A percentile compares a stretch with the other conserved stretches of the same genome.
Evolutionary conservation across 176 grass and related monocot species (phyloP).

Genomic region (Hsuehochloa calcarea): DNA sequence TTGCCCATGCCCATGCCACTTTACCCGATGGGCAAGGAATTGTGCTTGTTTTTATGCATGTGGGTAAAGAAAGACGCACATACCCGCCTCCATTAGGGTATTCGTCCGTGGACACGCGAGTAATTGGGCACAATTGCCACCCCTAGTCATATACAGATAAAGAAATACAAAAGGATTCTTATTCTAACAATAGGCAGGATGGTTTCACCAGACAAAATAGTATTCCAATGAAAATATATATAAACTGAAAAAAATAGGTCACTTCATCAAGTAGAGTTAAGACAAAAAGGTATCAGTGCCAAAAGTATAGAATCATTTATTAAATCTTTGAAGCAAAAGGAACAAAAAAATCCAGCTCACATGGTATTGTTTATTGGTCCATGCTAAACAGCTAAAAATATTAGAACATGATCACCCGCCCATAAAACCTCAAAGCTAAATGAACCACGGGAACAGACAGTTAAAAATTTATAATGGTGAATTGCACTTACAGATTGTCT

Average conservation of each 20-base stretch:
- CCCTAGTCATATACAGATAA: no score
- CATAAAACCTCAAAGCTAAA: conserved; percentile 34
- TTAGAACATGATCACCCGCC: conserved; percentile 19
- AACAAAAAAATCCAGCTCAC: background rate
- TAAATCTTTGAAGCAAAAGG: background rate
- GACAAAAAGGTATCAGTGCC: background rate
- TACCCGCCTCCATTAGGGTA: no score
- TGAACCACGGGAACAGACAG: conserved; percentile 10
- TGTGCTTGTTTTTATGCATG: no score
- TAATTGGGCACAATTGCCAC: no score
- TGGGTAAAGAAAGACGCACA: no score
- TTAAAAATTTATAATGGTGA: conserved; percentile 41
- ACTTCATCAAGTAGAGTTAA: background rate
- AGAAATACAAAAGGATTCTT: no score
- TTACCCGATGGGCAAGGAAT: no score
- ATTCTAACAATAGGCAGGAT: no score
- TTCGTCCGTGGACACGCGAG: no score
- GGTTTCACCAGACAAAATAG: background rate
- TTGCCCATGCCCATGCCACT: no score
- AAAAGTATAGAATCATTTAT: background rate
- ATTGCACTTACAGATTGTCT: conserved; percentile 36
- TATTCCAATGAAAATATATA: background rate
- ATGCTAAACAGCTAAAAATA: conserved; percentile 19
- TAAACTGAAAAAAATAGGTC: background rate
- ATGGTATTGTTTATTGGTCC: background rate